These are phyloP conservation scores for Arthroderma sp. DNA, from an alignment of 2,329 filamentous ascomycete species.

Conservation along the genomic window DNA sequence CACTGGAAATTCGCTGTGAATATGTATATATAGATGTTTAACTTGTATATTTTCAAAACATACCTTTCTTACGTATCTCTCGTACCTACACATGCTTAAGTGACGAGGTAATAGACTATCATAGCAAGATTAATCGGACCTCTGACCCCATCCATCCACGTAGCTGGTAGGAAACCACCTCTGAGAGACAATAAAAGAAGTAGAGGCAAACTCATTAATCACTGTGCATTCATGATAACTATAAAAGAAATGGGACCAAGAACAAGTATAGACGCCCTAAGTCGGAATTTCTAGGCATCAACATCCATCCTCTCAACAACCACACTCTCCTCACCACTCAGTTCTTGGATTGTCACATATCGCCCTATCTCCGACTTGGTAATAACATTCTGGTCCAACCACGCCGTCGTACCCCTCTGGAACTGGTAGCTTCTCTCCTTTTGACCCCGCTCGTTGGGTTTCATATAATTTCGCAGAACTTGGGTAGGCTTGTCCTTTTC, in stretches of 20 bases:
- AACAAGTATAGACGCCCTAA: neutral
- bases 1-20: too few relatives aligned
- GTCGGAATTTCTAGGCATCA: conserved; percentile 28
- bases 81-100: too few relatives aligned
- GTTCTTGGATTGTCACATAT: conserved; percentile 82
- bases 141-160: too few relatives aligned
- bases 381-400: conserved; percentile 92
- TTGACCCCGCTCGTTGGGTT: conserved; percentile 75
- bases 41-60: too few relatives aligned
- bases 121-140: too few relatives aligned
- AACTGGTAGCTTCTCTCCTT: conserved; percentile 94
- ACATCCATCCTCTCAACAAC: conserved; percentile 53
- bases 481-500: conserved; percentile 82
- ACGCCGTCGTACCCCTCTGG: conserved; percentile 80
- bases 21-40: too few relatives aligned
- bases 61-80: too few relatives aligned
- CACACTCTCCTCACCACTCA: conserved; percentile 54
- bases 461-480: conserved; percentile 82
- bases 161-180: too few relatives aligned
- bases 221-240: neutral
- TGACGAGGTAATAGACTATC: too few relatives aligned
- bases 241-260: neutral
- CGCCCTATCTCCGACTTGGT: conserved; percentile 86
- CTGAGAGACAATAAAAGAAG: too few relatives aligned
- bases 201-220: neutral